These are phyloP conservation scores for Ophiocordyceps camponoti-floridani DNA, from an alignment of 2,329 filamentous ascomycete genomes.

Conservation along the genomic window DNA sequence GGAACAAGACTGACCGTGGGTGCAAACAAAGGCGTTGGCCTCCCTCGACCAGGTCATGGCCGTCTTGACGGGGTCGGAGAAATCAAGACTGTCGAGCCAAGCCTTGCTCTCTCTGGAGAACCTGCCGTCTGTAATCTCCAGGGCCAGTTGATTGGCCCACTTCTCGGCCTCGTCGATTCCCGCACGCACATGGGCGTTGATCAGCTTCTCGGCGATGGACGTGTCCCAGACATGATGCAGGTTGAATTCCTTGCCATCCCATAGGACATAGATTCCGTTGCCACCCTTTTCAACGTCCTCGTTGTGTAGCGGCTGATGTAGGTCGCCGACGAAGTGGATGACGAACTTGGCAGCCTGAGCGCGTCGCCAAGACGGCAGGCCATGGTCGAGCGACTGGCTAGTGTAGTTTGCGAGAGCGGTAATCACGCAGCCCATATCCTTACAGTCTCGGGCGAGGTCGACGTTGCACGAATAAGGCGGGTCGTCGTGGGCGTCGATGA, in stretches of 20 bases:
- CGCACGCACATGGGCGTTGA: constrained; percentile 30
- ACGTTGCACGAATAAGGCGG: constrained; percentile 40
- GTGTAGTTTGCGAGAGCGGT: constrained; percentile 43
- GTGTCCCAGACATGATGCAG: constrained; percentile 61
- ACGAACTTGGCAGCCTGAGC: constrained; percentile 48
- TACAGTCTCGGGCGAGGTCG: constrained; percentile 42
- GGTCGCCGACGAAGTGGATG: constrained; percentile 51
- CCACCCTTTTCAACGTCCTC: constrained; percentile 47
- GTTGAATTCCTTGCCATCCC: constrained; percentile 38
- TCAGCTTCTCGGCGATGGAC: constrained; percentile 45
- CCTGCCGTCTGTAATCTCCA: constrained; percentile 35
- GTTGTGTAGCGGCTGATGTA: constrained; percentile 51
- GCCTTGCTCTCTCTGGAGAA: constrained; percentile 27
- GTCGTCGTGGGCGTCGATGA: constrained; percentile 48
- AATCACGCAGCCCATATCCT: constrained; percentile 42
- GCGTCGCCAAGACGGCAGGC: constrained; percentile 25
- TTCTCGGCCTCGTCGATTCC: constrained; percentile 28
- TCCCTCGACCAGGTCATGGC: constrained; percentile 47
- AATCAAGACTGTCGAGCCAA: constrained; percentile 41
- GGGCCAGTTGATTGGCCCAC: constrained; percentile 39
- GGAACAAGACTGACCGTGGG: constrained; percentile 27
- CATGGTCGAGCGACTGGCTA: constrained; percentile 28
- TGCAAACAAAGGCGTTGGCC: constrained; percentile 43
- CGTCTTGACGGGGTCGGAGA: constrained; percentile 34
- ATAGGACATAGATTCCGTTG: constrained; percentile 49